phyloP scores from a whole-genome alignment of 202 grass and related monocot species.

The Elaeis oleifera region DNA sequence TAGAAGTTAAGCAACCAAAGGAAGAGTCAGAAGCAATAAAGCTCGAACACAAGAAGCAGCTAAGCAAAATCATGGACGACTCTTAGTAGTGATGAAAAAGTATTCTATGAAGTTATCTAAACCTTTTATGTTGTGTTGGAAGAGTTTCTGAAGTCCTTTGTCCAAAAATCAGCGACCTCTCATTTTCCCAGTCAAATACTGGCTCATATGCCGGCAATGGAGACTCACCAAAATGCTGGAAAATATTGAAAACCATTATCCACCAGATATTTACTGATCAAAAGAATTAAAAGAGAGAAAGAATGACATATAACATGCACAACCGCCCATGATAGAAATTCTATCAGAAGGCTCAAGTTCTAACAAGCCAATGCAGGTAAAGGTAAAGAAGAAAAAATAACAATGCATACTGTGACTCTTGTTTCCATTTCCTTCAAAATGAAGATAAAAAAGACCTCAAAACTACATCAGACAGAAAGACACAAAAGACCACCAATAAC shows the following conservation, averaged over 20 bases:
- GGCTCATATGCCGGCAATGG: slow-evolving; percentile 90
- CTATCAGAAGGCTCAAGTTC: too few relatives aligned
- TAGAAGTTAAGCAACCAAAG: slow-evolving; percentile 27
- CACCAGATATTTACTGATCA: not conserved
- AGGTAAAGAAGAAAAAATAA: too few relatives aligned
- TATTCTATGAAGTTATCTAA: slow-evolving; percentile 7
- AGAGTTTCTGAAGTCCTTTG: slow-evolving; percentile 81
- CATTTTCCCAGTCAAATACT: slow-evolving; percentile 99
- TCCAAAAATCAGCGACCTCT: slow-evolving; percentile 90
- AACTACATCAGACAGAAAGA: too few relatives aligned
- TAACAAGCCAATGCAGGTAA: too few relatives aligned
- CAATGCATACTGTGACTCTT: too few relatives aligned
- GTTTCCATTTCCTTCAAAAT: too few relatives aligned
- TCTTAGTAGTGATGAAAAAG: too few relatives aligned
- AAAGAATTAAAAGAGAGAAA: not conserved
- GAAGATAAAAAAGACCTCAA: too few relatives aligned
- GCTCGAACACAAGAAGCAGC: not conserved
- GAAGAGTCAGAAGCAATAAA: slow-evolving; percentile 22
- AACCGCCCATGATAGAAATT: too few relatives aligned
- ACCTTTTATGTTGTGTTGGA: slow-evolving; percentile 71
- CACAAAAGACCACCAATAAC: too few relatives aligned
- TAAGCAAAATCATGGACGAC: too few relatives aligned
- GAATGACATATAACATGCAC: not conserved
- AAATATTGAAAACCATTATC: slow-evolving; percentile 8
- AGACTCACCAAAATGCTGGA: slow-evolving; percentile 76